Conservation (phyloP, 1,139 yeast genomes). For the Candida pseudoviswanathii region DNA sequence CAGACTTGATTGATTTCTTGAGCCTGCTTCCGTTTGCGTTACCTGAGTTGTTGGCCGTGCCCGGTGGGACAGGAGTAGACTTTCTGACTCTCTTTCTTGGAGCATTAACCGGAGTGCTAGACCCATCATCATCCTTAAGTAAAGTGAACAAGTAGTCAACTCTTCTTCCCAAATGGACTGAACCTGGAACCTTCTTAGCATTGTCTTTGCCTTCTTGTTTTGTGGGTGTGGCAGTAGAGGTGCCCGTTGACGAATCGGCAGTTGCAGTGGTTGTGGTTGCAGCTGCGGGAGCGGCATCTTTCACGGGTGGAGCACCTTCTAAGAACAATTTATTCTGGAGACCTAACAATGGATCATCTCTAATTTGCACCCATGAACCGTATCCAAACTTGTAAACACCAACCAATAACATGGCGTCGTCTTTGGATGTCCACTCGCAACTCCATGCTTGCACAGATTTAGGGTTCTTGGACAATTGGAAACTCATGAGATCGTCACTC, state of each 20-base stretch:
- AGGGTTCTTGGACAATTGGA: conserved; percentile 61
- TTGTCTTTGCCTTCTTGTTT: conserved; percentile 34
- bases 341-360: conserved; percentile 93
- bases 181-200: conserved; percentile 78
- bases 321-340: conserved; percentile 82
- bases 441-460: conserved; percentile 91
- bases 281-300: conserved; percentile 4
- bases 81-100: conserved; percentile 12
- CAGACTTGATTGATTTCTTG: conserved; percentile 18
- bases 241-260: too few relatives aligned
- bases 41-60: conserved; percentile 17
- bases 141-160: conserved; percentile 81
- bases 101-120: conserved; percentile 10
- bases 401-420: conserved; percentile 82
- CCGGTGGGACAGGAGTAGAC: neutral
- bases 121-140: conserved; percentile 30
- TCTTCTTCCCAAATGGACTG: conserved; percentile 93
- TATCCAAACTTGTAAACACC: conserved; percentile 94
- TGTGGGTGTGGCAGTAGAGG: too few relatives aligned
- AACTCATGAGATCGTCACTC: conserved; percentile 55
- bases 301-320: conserved; percentile 29
- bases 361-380: conserved; percentile 91
- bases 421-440: conserved; percentile 79
- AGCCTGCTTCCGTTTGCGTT: conserved; percentile 13
- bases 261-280: neutral